Conservation (phyloP, 2,329 filamentous ascomycete genomes). For the Dendryphion nanum region DNA sequence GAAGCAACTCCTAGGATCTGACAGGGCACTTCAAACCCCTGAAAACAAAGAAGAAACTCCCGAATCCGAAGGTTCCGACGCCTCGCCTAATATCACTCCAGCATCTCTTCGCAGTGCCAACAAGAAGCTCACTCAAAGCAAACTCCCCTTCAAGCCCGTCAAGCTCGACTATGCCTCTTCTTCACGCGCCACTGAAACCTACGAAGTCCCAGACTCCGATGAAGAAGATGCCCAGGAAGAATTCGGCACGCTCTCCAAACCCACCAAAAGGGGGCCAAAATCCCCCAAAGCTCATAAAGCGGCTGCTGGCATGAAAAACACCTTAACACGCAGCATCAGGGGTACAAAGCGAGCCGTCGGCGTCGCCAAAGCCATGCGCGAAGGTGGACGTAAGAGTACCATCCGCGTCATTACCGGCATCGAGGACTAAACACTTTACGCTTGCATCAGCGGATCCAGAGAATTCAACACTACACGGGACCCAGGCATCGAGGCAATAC, state of each 20-base stretch:
- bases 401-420: slow-evolving; percentile 5
- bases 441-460: no score
- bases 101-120: slow-evolving; percentile 34
- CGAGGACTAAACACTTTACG: no score
- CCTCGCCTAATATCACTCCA: slow-evolving; percentile 35
- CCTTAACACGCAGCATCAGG: background rate
- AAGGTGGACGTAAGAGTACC: slow-evolving; percentile 3
- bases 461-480: no score
- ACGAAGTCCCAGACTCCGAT: background rate
- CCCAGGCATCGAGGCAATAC: no score
- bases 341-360: slow-evolving; percentile 1
- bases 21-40: slow-evolving; percentile 18
- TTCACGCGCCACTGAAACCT: background rate
- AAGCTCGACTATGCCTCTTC: slow-evolving; percentile 1
- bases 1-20: slow-evolving; percentile 10
- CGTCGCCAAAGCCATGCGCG: slow-evolving; percentile 1
- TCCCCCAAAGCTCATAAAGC: background rate
- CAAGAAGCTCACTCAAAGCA: slow-evolving; percentile 15
- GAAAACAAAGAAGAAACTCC: background rate
- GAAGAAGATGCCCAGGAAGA: background rate
- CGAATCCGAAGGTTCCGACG: slow-evolving; percentile 3
- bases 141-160: slow-evolving; percentile 12
- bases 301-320: slow-evolving; percentile 3
- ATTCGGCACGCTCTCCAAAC: background rate
- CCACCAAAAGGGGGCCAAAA: background rate